These are phyloP conservation scores for Plasmopara viticola DNA, from an alignment of 352 stramenopile species.

Conservation along the genomic window DNA sequence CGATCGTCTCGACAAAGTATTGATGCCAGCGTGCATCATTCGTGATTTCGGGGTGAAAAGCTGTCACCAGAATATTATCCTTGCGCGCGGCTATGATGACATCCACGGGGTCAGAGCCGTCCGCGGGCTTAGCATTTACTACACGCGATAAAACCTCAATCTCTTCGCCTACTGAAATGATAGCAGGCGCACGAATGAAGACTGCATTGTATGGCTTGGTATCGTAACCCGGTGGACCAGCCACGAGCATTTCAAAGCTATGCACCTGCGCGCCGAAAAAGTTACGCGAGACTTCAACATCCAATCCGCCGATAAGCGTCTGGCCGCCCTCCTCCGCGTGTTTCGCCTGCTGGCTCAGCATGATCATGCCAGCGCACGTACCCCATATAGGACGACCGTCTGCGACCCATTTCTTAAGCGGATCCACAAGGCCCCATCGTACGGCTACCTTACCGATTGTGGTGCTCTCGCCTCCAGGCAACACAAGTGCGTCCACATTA, in stretches of 20 bases:
- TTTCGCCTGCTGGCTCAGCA: conserved; percentile 82
- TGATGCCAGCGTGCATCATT: conserved; percentile 91
- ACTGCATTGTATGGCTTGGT: conserved; percentile 87
- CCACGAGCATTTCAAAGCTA: conserved; percentile 63
- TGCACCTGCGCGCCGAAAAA: conserved; percentile 95
- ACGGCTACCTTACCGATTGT: conserved; percentile 92
- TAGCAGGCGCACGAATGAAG: conserved; percentile 96
- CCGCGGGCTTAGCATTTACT: conserved; percentile 53
- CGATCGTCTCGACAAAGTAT: conserved; percentile 88
- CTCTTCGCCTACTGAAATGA: conserved; percentile 85
- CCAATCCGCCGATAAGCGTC: conserved; percentile 91
- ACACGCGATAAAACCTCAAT: conserved; percentile 91
- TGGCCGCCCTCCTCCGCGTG: conserved; percentile 88
- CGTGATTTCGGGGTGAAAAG: conserved; percentile 96
- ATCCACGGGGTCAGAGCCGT: conserved; percentile 70
- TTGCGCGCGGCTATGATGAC: conserved; percentile 80
- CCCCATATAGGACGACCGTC: conserved; percentile 88
- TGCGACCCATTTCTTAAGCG: conserved; percentile 73
- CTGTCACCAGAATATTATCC: conserved; percentile 90
- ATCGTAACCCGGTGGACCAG: conserved; percentile 50
- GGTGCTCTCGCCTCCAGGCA: conserved; percentile 94
- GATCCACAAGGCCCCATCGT: conserved; percentile 70
- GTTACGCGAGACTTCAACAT: conserved; percentile 95
- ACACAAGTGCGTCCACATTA: conserved; percentile 86
- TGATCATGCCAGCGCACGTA: conserved; percentile 96